Evolutionary conservation across 1,284 basidiomycete genomes (phyloP).

Genomic region (Golubevia pallescens): DNA sequence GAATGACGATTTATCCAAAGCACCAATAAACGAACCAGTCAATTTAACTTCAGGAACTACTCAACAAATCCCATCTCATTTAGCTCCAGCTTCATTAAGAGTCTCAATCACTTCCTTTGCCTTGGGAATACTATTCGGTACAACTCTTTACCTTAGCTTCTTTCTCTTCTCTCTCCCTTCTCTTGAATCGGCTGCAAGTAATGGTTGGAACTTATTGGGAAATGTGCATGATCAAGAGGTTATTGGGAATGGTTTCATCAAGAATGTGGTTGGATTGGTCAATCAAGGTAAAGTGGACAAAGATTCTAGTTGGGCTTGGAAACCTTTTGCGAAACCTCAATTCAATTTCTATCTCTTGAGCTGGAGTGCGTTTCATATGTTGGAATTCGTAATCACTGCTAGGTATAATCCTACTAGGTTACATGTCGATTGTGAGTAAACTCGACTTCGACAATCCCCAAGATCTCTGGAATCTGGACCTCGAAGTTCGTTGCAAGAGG

Average conservation of each 20-base stretch:
- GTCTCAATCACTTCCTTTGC: conserved; percentile 32
- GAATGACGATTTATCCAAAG: too few species aligned
- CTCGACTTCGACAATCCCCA: too few species aligned
- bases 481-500: not conserved
- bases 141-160: conserved; percentile 9
- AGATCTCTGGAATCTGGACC: too few species aligned
- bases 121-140: conserved; percentile 31
- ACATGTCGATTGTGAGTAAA: conserved; percentile 80
- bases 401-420: conserved; percentile 93
- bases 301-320: too few species aligned
- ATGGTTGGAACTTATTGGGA: not conserved
- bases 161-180: conserved; percentile 3
- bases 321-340: conserved; percentile 75
- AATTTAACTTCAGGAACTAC: conserved; percentile 11
- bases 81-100: conserved; percentile 27
- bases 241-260: too few species aligned
- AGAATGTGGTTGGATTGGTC: too few species aligned
- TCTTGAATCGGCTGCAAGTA: not conserved
- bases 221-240: too few species aligned
- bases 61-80: conserved; percentile 30
- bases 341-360: conserved; percentile 80
- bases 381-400: conserved; percentile 92
- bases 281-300: too few species aligned
- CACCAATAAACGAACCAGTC: too few species aligned
- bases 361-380: conserved; percentile 88